Evolutionary conservation across 495 filamentous ascomycete species (phyloP).

Genomic region (Lasiosphaeria miniovina): DNA sequence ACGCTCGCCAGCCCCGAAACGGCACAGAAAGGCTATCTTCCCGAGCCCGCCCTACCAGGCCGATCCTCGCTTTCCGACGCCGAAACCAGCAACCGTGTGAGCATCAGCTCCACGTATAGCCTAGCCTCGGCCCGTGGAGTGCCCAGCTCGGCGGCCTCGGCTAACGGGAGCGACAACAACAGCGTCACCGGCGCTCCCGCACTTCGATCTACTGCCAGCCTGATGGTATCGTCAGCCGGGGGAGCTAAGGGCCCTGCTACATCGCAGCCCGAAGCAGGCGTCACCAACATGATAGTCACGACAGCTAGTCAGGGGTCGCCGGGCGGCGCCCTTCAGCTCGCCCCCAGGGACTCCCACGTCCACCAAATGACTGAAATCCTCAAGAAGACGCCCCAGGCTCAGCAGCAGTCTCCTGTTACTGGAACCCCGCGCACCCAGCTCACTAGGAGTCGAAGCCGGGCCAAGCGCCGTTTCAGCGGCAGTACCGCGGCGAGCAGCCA

Average conservation of each 20-base stretch:
- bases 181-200: slow-evolving; percentile 27
- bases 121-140: slow-evolving; percentile 54
- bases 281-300: slow-evolving; percentile 54
- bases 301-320: slow-evolving; percentile 41
- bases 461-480: slow-evolving; percentile 69
- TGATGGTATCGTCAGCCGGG: slow-evolving; percentile 34
- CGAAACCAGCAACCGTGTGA: slow-evolving; percentile 59
- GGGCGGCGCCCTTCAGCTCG: slow-evolving; percentile 39
- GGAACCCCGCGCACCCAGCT: slow-evolving; percentile 37
- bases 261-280: slow-evolving; percentile 46
- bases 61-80: slow-evolving; percentile 38
- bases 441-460: slow-evolving; percentile 66
- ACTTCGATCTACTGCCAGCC: slow-evolving; percentile 29
- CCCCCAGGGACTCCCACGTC: slow-evolving; percentile 38
- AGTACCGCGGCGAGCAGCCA: slow-evolving; percentile 73
- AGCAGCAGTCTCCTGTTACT: slow-evolving; percentile 9
- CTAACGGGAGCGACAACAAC: slow-evolving; percentile 40
- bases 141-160: slow-evolving; percentile 41
- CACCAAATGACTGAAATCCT: slow-evolving; percentile 36
- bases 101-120: slow-evolving; percentile 64
- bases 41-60: slow-evolving; percentile 45
- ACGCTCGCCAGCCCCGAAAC: slow-evolving; percentile 23
- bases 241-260: slow-evolving; percentile 33
- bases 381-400: slow-evolving; percentile 14
- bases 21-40: slow-evolving; percentile 32